Percentiles rank a stretch among this genome's conserved stretches.
Conservation (phyloP, 179 eudicot species). For the Silene coronaria region DNA sequence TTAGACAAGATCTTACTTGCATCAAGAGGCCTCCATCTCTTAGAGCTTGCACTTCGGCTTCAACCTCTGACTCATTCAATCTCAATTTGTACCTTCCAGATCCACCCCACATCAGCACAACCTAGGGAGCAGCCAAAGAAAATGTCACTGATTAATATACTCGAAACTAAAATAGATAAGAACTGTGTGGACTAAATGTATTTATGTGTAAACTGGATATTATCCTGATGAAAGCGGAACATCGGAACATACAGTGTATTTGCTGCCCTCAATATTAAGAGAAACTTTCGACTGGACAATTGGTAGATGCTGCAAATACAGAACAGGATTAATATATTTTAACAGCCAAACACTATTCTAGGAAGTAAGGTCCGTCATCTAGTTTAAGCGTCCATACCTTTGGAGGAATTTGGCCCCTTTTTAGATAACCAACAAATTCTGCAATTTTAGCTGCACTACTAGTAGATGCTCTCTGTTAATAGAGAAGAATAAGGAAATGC, state of each 20-base stretch:
- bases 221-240: not conserved
- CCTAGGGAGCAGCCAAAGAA: conserved; percentile 32
- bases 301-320: conserved; percentile 85
- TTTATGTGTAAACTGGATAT: not conserved
- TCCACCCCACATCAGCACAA: conserved; percentile 90
- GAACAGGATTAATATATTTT: conserved; percentile 6
- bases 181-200: not conserved
- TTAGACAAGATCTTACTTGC: conserved; percentile 57
- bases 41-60: conserved; percentile 93
- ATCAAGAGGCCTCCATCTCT: conserved; percentile 96
- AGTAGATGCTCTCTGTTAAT: conserved; percentile 85
- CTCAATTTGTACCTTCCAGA: conserved; percentile 90
- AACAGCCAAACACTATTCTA: not conserved
- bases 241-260: conserved; percentile 66
- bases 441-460: conserved; percentile 94
- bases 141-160: not conserved
- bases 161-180: not conserved
- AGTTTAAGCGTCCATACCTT: conserved; percentile 46
- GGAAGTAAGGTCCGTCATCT: conserved; percentile 2
- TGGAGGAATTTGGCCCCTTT: conserved; percentile 98
- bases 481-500: not conserved
- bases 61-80: conserved; percentile 81
- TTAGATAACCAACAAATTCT: conserved; percentile 91
- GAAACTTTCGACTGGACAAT: conserved; percentile 85
- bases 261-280: conserved; percentile 96